Evolutionary conservation across 495 filamentous ascomycete genomes (phyloP), one percentile per base, ranked within the genome.

Genomic region (Hypoxylon lienhwacheense): DNA sequence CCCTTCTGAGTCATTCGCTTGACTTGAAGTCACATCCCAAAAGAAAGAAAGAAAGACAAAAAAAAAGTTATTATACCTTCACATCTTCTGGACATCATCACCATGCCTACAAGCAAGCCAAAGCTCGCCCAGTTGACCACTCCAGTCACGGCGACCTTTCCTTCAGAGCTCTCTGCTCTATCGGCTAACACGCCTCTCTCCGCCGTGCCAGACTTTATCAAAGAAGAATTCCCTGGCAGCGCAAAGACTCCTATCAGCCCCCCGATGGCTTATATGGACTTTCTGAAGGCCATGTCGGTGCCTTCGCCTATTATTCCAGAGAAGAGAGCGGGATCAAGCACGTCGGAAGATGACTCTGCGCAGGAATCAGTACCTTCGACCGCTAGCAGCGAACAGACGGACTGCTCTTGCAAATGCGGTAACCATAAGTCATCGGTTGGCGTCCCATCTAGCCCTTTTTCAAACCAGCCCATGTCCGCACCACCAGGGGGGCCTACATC

Each of bases 231-330:
- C 47, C 57, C 62, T 17, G 55, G 36, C 17, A 61, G 73, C 20
- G 67, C 75, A 25, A 84, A 84, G 63, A 96, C 91, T 2, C 92
- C 91, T 37, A 95, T 97, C 72, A 93, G 87, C n/a, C 91, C 92
- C 20, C 92, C 92, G 2, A 75, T 79, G 3, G 90, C 92, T 45
- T 97, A 97, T 65, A 87, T 89, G 32, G 89, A 97, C 59, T 97
- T 97, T 66, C 82, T 97, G 46, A 89, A 89, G 63, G 64, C 69
- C 51, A 76, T 79, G 72, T 82, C 84, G 5, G 73, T 90, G 14
- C 60, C 68, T 29, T 89, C 87, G 7, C 88, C 88, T 1, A 76
- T 84, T 17, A 73, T 86, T 15, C 62, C 73, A 29, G 66, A 68
- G 58, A 70, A 70, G 59, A 71, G 70, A 57, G 60, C 66, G 12